Evolutionary conservation across 2,329 filamentous ascomycete species (phyloP), one percentile per base, ranked within the genome.

Genomic region (Fusarium temperatum): DNA sequence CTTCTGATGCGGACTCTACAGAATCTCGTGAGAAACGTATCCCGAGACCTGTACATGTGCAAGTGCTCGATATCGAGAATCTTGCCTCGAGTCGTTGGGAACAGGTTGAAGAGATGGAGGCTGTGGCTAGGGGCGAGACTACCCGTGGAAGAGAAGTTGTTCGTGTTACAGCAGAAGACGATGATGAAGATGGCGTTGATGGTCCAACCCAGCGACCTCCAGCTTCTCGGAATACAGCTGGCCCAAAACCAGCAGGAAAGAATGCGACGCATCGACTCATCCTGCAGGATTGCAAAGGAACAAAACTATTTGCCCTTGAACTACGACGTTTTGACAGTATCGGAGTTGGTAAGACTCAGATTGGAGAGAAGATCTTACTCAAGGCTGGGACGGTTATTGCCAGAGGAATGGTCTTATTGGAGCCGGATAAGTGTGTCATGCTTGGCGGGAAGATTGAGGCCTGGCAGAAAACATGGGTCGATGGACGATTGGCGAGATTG

Each of bases 371-470:
- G 84, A 78, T 98, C 30, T 77, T 98, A 45, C 82, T 99, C 55
- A 90, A 86, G 74, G 86, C 90, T 72, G 87, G 89, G 10, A 87
- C 87, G 7, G 86, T 90, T 11, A 89, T 97, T 6, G 90, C 93
- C 10, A 87, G 96, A 63, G 96, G 95, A 1, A 88, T 93, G 56
- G 78, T 97, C n/a, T 83, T 98, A 82, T 85, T 99, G 26, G 92
- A 94, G 71, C 91, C 94, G 3, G 84, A 84, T 5, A 90, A 82
- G 64, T 91, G 90, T 61, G 87, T 89, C n/a, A 79, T 97, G 5
- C 82, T 98, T n/a, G 96, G 96, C 5, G 96, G 96, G 0, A 97
- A 94, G 83, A 88, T 98, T 50, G 95, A 98, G 62, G 86, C 85
- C 0, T 89, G 95, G 87, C 94, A 98, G 79, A 91, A 90, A 79